A percentile compares a stretch with the other conserved stretches of the same genome.
phyloP scores from a whole-genome alignment of 306 rosid genomes.

The Rosa chinensis region DNA sequence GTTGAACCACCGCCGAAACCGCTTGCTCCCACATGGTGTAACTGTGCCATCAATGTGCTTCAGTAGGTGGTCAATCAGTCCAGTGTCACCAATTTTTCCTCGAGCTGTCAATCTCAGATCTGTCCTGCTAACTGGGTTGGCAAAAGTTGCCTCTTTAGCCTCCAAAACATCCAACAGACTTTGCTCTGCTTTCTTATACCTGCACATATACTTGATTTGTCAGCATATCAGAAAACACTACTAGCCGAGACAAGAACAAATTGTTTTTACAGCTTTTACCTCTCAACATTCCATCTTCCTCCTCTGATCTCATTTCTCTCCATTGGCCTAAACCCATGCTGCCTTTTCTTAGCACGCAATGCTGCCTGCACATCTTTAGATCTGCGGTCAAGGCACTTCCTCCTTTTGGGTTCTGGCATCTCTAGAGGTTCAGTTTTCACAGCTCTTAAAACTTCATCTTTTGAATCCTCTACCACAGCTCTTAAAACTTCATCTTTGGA shows the following conservation, averaged over 20 bases:
- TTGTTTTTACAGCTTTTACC: slow-evolving; percentile 39
- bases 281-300: slow-evolving; percentile 66
- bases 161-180: slow-evolving; percentile 64
- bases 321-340: slow-evolving; percentile 34
- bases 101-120: slow-evolving; percentile 67
- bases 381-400: slow-evolving; percentile 54
- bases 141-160: slow-evolving; percentile 71
- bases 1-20: slow-evolving; percentile 82
- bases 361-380: slow-evolving; percentile 50
- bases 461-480: slow-evolving; percentile 28
- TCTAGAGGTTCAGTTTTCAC: slow-evolving; percentile 38
- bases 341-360: slow-evolving; percentile 23
- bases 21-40: slow-evolving; percentile 68
- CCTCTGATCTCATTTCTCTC: slow-evolving; percentile 27
- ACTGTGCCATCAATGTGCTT: slow-evolving; percentile 77
- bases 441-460: slow-evolving; percentile 36
- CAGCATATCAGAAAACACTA: not conserved
- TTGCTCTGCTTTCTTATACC: slow-evolving; percentile 69
- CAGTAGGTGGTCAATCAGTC: slow-evolving; percentile 82
- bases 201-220: slow-evolving; percentile 25
- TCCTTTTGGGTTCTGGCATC: slow-evolving; percentile 35
- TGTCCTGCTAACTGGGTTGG: slow-evolving; percentile 61
- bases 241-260: not conserved
- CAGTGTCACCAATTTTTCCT: slow-evolving; percentile 80
- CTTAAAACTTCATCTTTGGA: slow-evolving; percentile 40